Conservation (phyloP, 2,329 filamentous ascomycete species). For the Cladosporium cucumerinum region DNA sequence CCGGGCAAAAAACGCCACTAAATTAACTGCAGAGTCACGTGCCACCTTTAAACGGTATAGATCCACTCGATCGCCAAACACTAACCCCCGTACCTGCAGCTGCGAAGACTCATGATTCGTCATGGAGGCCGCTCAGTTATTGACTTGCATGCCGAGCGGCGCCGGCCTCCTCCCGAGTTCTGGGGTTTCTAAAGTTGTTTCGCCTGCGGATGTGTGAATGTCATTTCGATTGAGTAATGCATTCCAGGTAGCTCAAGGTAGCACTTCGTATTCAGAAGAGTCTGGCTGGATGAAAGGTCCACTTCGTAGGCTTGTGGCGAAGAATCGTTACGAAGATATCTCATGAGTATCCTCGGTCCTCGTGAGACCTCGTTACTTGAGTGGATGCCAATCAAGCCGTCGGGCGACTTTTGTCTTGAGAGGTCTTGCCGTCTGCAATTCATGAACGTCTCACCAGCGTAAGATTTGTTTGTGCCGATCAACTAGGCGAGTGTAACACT, state of each 20-base stretch:
- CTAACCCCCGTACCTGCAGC: constrained; percentile 6
- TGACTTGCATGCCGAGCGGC: constrained; percentile 7
- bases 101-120: constrained; percentile 6
- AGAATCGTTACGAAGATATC: background rate
- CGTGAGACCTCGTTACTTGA: background rate
- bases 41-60: constrained; percentile 10
- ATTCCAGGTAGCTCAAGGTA: background rate
- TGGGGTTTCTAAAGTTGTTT: background rate
- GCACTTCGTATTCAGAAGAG: background rate
- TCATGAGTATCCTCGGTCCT: background rate
- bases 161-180: background rate
- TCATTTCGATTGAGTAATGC: constrained; percentile 7
- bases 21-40: constrained; percentile 15
- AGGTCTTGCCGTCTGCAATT: background rate
- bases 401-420: background rate
- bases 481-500: background rate
- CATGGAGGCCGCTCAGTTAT: background rate
- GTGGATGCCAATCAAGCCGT: background rate
- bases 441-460: background rate
- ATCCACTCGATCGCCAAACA: background rate
- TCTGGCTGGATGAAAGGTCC: background rate
- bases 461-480: constrained; percentile 1
- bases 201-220: background rate
- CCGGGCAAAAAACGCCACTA: constrained; percentile 4
- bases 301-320: background rate